Percentiles rank a stretch among this genome's conserved stretches.
Evolutionary conservation across 495 filamentous ascomycete species (phyloP).

Genomic region (Penicillium verhagenii): DNA sequence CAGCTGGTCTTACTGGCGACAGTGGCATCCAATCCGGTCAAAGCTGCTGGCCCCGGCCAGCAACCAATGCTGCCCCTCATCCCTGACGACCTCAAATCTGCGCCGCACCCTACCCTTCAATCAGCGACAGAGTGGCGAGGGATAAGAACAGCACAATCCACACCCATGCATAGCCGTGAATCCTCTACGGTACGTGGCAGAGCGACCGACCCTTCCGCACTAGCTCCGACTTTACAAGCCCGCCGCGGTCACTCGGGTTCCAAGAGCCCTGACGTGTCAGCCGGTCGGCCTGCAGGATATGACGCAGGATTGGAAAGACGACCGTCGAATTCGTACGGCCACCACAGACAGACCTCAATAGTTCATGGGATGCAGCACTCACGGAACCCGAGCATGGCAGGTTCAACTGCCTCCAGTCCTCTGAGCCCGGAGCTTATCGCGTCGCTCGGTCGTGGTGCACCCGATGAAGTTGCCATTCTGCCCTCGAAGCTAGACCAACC

Average conservation of each 20-base stretch:
- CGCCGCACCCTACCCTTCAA: constrained; percentile 43
- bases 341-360: constrained; percentile 91
- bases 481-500: constrained; percentile 31
- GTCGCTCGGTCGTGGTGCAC: constrained; percentile 51
- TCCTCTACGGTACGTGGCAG: constrained; percentile 45
- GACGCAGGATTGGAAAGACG: constrained; percentile 65
- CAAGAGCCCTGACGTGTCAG: constrained; percentile 49
- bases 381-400: constrained; percentile 74
- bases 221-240: constrained; percentile 44
- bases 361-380: constrained; percentile 94
- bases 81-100: constrained; percentile 40
- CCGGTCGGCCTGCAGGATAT: constrained; percentile 44
- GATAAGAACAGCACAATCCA: constrained; percentile 47
- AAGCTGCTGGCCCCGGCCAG: constrained; percentile 43
- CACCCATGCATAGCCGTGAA: constrained; percentile 50
- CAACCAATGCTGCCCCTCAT: constrained; percentile 45
- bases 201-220: constrained; percentile 38
- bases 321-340: constrained; percentile 72
- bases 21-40: constrained; percentile 44
- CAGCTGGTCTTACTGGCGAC: constrained; percentile 1
- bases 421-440: constrained; percentile 82
- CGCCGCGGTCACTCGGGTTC: constrained; percentile 55
- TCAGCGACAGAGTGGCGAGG: constrained; percentile 43
- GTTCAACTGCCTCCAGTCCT: constrained; percentile 66
- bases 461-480: constrained; percentile 23